Base-by-base conservation (phyloP, 768 basidiomycete genomes). In the Lentinula guzmanii region DNA sequence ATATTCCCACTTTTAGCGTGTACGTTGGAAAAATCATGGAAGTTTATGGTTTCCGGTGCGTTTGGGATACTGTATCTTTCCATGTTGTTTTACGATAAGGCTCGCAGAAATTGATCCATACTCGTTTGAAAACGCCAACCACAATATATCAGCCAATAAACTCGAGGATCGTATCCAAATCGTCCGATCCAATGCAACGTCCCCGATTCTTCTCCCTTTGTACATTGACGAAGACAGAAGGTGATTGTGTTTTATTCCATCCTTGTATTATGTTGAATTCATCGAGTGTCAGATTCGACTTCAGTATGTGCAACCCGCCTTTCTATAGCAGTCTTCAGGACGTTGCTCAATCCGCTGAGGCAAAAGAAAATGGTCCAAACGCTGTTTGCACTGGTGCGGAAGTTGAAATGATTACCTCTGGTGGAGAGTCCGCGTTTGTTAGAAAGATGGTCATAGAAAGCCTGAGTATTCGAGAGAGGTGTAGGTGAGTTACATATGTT, bases 271-370 rank as follows among this genome's bases (percentile, higher is more conserved):
- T 42, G 8, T 10, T 39, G 24, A 63, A 24, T 18, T 18, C 31
- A 61, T 31, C 4, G 10, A 21, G 9, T 4, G 10, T 7, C 57
- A 86, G 83, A 3, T 85, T 86, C 67, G 84, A 89, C 61, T 93
- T 96, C 65, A 85, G 87, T 0, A 93, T 98, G 86, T 98, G 95
- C 74, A 99, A 98, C 71, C 96, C 96, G 0, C 96, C 96, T 0
- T 99, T 99, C 72, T 98, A 97, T 69, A 70, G 77, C n/a, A 90
- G 86, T 61, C 68, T 71, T 0, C 83, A 86, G 34, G 96, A 98
- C 61, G 80, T 94, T 7, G 64, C 67, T 0, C 68, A 72, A 2
- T 86, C 85, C 1, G 82, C 85, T 0, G 79, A 80, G 18, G 74
- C 75, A 5, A 98, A 98, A 67, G 83, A 83, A 52, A 70, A 77